A percentile compares a stretch with the other conserved stretches of the same genome.
These are phyloP conservation scores for Ceraceosorus guamensis DNA, from an alignment of 1,284 basidiomycete genomes.

Conservation along the genomic window DNA sequence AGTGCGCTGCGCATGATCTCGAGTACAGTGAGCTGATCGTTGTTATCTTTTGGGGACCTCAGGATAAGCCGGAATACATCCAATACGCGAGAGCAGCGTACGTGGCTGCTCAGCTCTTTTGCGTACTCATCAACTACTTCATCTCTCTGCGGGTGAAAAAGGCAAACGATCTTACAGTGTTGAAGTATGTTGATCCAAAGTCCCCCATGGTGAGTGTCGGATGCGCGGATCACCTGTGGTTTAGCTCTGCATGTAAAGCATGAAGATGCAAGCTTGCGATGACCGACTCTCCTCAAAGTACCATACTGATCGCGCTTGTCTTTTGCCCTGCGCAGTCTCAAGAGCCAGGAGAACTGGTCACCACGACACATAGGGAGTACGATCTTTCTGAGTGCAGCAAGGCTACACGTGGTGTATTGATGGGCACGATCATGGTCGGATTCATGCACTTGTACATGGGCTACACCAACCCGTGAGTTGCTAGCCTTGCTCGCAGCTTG, in stretches of 20 bases:
- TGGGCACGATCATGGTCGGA: conserved; percentile 48
- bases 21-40: too few relatives aligned
- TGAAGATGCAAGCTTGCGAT: background rate
- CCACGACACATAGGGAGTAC: conserved; percentile 89
- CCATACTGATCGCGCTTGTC: too few relatives aligned
- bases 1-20: too few relatives aligned
- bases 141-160: conserved; percentile 59
- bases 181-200: conserved; percentile 69
- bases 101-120: conserved; percentile 64
- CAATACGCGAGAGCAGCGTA: conserved; percentile 78
- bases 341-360: conserved; percentile 71
- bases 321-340: conserved; percentile 49
- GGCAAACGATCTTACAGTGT: conserved; percentile 88
- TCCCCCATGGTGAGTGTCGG: conserved; percentile 37
- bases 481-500: too few relatives aligned
- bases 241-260: background rate
- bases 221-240: too few relatives aligned
- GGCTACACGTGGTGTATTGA: conserved; percentile 58
- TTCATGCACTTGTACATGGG: conserved; percentile 48
- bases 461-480: conserved; percentile 45
- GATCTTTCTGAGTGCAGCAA: conserved; percentile 81
- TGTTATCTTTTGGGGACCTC: too few relatives aligned
- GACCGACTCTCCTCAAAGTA: background rate
- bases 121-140: conserved; percentile 69
- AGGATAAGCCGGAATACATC: conserved; percentile 69